Evolutionary conservation across 1,139 yeast species (phyloP), one percentile per base, ranked within the genome.

Genomic region (Blastobotrys raffinosifermentans): DNA sequence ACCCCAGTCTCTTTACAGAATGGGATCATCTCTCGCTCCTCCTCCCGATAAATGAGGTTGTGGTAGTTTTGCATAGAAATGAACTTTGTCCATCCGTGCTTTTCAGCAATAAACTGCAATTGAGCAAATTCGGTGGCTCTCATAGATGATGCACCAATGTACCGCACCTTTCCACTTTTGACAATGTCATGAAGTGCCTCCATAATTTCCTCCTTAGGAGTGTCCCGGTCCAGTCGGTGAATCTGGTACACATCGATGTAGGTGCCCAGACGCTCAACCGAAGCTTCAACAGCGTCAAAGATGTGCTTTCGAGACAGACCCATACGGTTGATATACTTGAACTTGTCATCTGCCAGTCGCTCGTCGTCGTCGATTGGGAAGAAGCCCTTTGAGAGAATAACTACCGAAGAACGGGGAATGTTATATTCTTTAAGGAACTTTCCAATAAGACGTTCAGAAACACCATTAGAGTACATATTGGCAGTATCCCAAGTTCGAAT

Each of bases 181-280:
- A 75, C 72, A 26, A 72, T 63, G 47, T 70, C 75, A 47, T 75
- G 70, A 45, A 76, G 60, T 1, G 79, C 70, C 45, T 57, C 64
- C 80, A 76, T 73, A 27, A 68, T 68, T 47, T 76, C 80, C 39
- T 64, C 66, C 37, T 63, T 61, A 27, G 74, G 70, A 3, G 69
- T 63, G 1, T 57, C 51, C 21, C 50, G 44, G 46, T 75, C 80
- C 26, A 62, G 62, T 42, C 80, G 60, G 59, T 85, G 96, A 55
- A 85, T 66, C 58, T 82, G 84, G 1, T 84, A 83, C 47, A 84
- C 66, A 58, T 86, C 95, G 46, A 86, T 62, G 54, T 83, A 83
- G 0, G 94, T 81, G 11, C 73, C 59, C 40, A 86, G 67, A 41
- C 94, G 64, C 35, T 72, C 57, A n/a, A 67, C 67, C 3, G 75